Evolutionary conservation across 352 stramenopile genomes (phyloP).

Genomic region (Phytophthora nicotianae): DNA sequence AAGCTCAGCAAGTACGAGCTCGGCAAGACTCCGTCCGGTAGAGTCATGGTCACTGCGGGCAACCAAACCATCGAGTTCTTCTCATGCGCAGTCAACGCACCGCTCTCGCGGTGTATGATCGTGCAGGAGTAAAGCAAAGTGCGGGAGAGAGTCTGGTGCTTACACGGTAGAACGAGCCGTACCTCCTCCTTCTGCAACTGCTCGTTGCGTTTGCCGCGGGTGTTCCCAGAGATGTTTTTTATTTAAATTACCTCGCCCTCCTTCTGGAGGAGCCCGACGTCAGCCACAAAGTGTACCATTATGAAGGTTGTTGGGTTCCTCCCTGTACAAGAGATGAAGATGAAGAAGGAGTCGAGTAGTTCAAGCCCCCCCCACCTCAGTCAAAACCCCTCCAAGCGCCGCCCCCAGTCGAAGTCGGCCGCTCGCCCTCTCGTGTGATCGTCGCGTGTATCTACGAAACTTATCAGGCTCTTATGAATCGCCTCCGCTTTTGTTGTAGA

Average conservation of each 20-base stretch:
- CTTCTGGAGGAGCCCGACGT: slow-evolving; percentile 2
- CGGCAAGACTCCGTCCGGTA: slow-evolving; percentile 78
- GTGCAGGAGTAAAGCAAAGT: slow-evolving; percentile 57
- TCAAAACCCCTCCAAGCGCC: slow-evolving; percentile 17
- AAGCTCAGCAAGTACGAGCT: slow-evolving; percentile 77
- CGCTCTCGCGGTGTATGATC: slow-evolving; percentile 64
- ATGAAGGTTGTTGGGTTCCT: slow-evolving; percentile 29
- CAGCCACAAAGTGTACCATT: slow-evolving; percentile 42
- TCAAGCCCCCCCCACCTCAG: slow-evolving; percentile 19
- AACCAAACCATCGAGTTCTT: slow-evolving; percentile 91
- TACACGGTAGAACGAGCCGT: slow-evolving; percentile 17
- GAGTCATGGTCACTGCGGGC: slow-evolving; percentile 73
- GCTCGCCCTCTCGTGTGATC: slow-evolving; percentile 25
- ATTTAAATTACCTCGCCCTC: slow-evolving; percentile 37
- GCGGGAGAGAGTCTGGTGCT: slow-evolving; percentile 12
- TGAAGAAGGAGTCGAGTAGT: slow-evolving; percentile 32
- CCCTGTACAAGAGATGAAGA: slow-evolving; percentile 45
- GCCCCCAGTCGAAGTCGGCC: slow-evolving; percentile 14
- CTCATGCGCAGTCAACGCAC: slow-evolving; percentile 77
- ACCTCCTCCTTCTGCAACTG: slow-evolving; percentile 6
- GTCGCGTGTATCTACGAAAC: slow-evolving; percentile 39
- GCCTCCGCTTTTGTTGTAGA: slow-evolving; percentile 51
- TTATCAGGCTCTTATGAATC: slow-evolving; percentile 13
- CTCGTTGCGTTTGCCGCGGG: slow-evolving; percentile 22
- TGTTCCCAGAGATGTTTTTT: slow-evolving; percentile 35